Base-by-base conservation (phyloP, 2,329 filamentous ascomycete species). In the Fusarium nodosum region DNA sequence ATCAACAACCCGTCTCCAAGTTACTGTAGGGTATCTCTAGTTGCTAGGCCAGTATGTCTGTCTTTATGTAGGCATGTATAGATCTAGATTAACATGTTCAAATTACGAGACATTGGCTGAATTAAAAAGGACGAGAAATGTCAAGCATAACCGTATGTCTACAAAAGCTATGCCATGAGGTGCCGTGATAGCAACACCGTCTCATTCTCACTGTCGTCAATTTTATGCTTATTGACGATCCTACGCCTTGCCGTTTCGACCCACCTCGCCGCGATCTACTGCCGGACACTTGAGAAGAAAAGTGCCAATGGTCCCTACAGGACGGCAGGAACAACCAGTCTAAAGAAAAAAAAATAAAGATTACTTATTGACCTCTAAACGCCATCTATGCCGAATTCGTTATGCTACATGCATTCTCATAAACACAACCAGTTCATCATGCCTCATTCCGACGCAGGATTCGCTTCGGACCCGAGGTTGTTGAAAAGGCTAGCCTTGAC, bases 401-500 rank as follows among this genome's bases (percentile, higher is more conserved):
- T 69, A 64, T 71, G 71, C 66, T 68, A 66, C 38, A 60, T 48
- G 50, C 61, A 72, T 69, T 61, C 33, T 58, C 72, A 67, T 66
- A 68, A 70, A 53, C 16, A 38, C 48, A 64, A 22, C 44, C 52
- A 65, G 22, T 48, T 55, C 56, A 39, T 64, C 39, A 62, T 57
- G 38, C 33, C 53, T 66, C 51, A 57, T 70, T 51, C 68, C 47
- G 60, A 42, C 36, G 57, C 48, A 50, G 59, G 44, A 26, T 69
- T 69, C 18, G 61, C 54, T 45, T 72, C 74, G 10, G 67, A 57
- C 39, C 77, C 77, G 42, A 84, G 71, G 15, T 80, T 75, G 66
- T 83, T 85, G 68, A 92, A 92, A 7, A 92, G 79, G 74, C 85
- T 85, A 51, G 85, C 85, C 82, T 91, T 92, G 66, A 91, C 84